Evolutionary conservation across 352 stramenopile species (phyloP).

Genomic region (Phytophthora multivora): DNA sequence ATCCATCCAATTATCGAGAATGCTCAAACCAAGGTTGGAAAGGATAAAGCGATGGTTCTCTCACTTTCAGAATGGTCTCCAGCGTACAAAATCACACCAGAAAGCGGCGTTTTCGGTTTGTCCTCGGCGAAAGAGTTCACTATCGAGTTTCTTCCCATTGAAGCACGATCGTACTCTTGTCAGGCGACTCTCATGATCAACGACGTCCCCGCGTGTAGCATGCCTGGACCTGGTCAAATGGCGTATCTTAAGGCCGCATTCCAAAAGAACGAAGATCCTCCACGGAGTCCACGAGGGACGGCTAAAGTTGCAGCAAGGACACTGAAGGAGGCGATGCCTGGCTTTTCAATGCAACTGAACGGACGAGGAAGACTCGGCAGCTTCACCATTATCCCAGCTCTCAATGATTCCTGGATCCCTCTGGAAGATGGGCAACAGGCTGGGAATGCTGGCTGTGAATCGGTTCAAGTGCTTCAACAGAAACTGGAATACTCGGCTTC

Average conservation of each 20-base stretch:
- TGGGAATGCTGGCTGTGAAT: constrained; percentile 13
- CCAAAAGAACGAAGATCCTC: constrained; percentile 14
- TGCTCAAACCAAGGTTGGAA: background rate
- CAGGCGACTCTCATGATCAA: constrained; percentile 51
- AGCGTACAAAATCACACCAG: constrained; percentile 48
- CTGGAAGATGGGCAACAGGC: constrained; percentile 10
- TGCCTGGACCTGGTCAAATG: constrained; percentile 54
- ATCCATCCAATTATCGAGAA: constrained; percentile 25
- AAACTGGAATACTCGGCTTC: constrained; percentile 18
- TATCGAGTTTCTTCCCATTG: constrained; percentile 46
- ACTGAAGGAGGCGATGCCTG: constrained; percentile 21
- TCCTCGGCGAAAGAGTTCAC: constrained; percentile 49
- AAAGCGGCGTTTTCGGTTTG: constrained; percentile 44
- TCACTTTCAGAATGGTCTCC: constrained; percentile 14
- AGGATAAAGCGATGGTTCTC: constrained; percentile 17
- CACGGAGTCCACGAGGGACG: constrained; percentile 18
- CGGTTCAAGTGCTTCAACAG: constrained; percentile 11
- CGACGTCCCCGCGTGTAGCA: constrained; percentile 55
- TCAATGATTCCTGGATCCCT: constrained; percentile 20
- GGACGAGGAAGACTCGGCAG: constrained; percentile 25
- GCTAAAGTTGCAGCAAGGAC: constrained; percentile 21
- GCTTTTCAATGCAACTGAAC: constrained; percentile 23
- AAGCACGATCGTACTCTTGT: constrained; percentile 27
- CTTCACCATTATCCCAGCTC: constrained; percentile 20
- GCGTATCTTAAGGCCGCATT: constrained; percentile 38